A percentile compares a stretch with the other conserved stretches of the same genome.
phyloP scores from a whole-genome alignment of 2,329 filamentous ascomycete genomes.

The Alternaria arborescens region DNA sequence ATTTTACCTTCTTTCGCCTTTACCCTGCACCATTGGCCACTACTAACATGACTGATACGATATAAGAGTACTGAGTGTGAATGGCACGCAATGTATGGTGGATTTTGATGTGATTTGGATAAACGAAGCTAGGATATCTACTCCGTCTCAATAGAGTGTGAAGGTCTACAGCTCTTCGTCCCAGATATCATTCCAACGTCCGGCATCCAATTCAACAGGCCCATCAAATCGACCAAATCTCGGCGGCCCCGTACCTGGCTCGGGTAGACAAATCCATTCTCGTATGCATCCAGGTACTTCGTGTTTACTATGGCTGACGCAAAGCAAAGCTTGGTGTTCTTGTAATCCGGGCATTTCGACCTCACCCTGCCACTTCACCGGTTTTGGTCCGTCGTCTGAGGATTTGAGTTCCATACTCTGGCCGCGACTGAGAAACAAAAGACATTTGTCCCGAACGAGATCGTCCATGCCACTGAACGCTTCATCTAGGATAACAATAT shows the following conservation, averaged over 20 bases:
- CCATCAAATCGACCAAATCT: conserved; percentile 71
- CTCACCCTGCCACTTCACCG: conserved; percentile 58
- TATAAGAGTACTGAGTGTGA: background rate
- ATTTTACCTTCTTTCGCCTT: background rate
- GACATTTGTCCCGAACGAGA: conserved; percentile 81
- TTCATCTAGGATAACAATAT: conserved; percentile 62
- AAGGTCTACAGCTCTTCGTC: conserved; percentile 7
- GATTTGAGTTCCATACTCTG: conserved; percentile 49
- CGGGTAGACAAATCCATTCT: conserved; percentile 86
- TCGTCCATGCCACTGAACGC: conserved; percentile 62
- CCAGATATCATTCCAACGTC: conserved; percentile 69
- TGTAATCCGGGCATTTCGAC: conserved; percentile 70
- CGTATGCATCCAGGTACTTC: conserved; percentile 86
- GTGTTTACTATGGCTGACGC: conserved; percentile 88
- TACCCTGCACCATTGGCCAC: background rate
- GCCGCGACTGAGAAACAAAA: conserved; percentile 73
- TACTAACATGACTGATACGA: background rate
- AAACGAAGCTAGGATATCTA: background rate
- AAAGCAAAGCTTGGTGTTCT: conserved; percentile 81
- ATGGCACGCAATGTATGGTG: background rate
- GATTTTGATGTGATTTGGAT: background rate
- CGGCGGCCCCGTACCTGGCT: conserved; percentile 71
- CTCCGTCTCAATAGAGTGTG: no score
- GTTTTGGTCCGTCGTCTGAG: conserved; percentile 42
- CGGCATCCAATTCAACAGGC: conserved; percentile 65